phyloP scores from a whole-genome alignment of 225 moss, liverwort and hornwort genomes.

The Neckera pumila region DNA sequence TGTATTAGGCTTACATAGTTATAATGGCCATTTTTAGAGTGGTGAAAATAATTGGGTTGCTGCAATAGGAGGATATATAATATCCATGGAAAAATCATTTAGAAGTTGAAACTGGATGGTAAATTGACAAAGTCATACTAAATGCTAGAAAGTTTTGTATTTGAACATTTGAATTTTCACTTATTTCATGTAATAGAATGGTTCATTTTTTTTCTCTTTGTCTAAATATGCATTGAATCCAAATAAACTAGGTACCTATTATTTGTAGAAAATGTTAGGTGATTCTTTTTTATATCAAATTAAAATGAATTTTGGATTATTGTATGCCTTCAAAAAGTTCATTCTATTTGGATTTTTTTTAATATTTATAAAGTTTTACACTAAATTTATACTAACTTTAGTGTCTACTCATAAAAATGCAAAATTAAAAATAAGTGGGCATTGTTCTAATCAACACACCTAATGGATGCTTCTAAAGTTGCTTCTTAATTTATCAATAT shows the following conservation, averaged over 20 bases:
- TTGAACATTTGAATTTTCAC: neutral
- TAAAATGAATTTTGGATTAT: neutral
- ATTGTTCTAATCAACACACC: too few species aligned
- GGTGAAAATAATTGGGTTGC: too few species aligned
- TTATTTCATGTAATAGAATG: neutral
- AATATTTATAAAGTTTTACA: neutral
- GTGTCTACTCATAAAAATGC: neutral
- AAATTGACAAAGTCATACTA: neutral
- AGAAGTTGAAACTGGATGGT: neutral
- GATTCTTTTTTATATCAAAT: neutral
- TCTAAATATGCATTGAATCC: neutral
- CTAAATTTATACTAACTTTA: neutral
- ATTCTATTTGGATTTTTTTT: neutral
- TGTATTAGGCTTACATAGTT: neutral
- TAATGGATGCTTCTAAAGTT: neutral
- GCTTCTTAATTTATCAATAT: rapidly evolving
- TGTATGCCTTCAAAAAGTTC: rapidly evolving
- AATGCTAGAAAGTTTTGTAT: neutral
- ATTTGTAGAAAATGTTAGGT: neutral
- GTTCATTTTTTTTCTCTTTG: neutral
- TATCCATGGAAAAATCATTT: neutral
- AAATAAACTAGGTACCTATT: too few species aligned
- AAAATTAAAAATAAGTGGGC: neutral
- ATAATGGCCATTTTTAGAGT: neutral
- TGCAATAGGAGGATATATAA: neutral